phyloP scores from a whole-genome alignment of 2,329 filamentous ascomycete species.

The Helicocarpus griseus region DNA sequence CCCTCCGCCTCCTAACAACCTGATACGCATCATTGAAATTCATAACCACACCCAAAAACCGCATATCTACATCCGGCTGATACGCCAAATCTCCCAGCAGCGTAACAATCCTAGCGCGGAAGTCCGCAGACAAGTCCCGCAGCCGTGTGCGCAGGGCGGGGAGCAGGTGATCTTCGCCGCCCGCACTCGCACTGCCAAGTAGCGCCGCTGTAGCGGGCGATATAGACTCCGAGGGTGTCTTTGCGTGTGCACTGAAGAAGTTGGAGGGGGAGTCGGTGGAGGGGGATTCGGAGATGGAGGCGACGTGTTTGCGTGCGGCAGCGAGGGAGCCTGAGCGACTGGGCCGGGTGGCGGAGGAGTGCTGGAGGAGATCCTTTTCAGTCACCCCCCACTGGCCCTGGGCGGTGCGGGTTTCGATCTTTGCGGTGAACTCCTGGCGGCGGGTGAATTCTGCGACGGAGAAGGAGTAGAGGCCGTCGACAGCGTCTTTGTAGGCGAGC shows the following conservation, averaged over 20 bases:
- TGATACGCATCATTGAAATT: conserved; percentile 98
- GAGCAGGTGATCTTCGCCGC: conserved; percentile 54
- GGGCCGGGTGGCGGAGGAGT: conserved; percentile 19
- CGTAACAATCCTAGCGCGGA: conserved; percentile 66
- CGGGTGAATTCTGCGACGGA: conserved; percentile 88
- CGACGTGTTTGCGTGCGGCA: neutral
- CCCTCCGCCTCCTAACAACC: conserved; percentile 54
- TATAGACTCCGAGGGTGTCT: neutral
- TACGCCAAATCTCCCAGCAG: conserved; percentile 84
- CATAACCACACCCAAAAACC: conserved; percentile 93
- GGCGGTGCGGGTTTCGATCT: conserved; percentile 57
- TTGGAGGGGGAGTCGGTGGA: conserved; percentile 14
- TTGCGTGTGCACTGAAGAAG: neutral
- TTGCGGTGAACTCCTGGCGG: conserved; percentile 74
- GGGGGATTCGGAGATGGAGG: conserved; percentile 12
- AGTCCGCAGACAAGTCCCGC: conserved; percentile 61
- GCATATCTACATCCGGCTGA: conserved; percentile 89
- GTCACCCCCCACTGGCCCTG: conserved; percentile 55
- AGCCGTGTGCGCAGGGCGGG: conserved; percentile 67
- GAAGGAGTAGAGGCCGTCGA: conserved; percentile 91
- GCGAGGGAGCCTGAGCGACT: conserved; percentile 15
- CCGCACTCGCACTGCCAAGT: conserved; percentile 1
- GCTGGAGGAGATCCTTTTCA: conserved; percentile 40
- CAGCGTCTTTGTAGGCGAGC: conserved; percentile 84
- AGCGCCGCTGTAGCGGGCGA: neutral